Conservation (phyloP, 208 protist species). For the Trichomonas vaginalis region DNA sequence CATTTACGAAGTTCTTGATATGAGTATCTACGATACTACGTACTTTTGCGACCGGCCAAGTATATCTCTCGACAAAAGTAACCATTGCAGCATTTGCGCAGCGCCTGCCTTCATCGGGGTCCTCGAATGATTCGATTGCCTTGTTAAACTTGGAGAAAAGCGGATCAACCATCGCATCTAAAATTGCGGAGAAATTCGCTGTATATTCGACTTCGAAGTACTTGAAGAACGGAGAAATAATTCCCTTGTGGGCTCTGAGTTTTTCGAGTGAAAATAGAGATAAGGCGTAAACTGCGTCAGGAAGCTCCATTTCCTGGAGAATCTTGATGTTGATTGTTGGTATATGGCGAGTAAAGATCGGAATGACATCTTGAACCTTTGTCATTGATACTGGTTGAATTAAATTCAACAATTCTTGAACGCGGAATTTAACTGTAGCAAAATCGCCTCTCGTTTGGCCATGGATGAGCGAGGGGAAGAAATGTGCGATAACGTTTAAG, state of each 20-base stretch:
- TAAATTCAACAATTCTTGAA: not conserved
- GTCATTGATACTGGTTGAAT: not conserved
- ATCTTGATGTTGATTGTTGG: not conserved
- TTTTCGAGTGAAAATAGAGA: not conserved
- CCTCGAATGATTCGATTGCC: not conserved
- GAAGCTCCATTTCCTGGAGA: not conserved
- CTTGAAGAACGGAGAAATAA: not conserved
- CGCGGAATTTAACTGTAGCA: not conserved
- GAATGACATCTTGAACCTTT: not conserved
- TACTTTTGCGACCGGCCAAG: not conserved
- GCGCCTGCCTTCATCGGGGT: not conserved
- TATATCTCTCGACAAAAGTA: not conserved
- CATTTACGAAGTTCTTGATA: not conserved
- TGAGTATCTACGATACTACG: not conserved
- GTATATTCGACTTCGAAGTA: conserved; percentile 15
- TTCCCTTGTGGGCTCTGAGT: not conserved
- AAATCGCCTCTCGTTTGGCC: not conserved
- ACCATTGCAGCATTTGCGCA: not conserved
- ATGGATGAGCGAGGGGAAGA: not conserved
- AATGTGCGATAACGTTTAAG: not conserved
- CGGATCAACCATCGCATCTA: not conserved
- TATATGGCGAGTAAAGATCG: not conserved
- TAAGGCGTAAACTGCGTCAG: not conserved
- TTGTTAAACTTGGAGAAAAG: not conserved
- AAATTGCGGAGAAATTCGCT: not conserved